Conservation (phyloP, 2,329 filamentous ascomycete genomes). For the Macrophomina pseudophaseolina region DNA sequence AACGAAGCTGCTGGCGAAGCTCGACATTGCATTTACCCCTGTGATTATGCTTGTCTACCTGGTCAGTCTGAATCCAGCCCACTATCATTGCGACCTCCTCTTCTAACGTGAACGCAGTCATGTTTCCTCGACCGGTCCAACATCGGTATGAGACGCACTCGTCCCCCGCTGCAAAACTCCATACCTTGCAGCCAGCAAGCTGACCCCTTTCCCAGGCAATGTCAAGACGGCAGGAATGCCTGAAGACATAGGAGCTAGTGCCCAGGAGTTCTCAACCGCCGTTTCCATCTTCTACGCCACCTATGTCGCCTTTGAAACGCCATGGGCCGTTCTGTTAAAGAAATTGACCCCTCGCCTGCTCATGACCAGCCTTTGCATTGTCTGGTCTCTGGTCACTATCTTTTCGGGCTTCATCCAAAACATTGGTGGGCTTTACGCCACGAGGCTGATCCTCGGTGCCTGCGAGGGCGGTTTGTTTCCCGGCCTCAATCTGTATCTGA, state of each 20-base stretch:
- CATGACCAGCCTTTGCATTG: conserved; percentile 47
- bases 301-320: conserved; percentile 57
- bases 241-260: conserved; percentile 49
- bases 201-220: conserved; percentile 45
- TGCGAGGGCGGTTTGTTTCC: conserved; percentile 43
- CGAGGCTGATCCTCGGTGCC: conserved; percentile 40
- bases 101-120: conserved; percentile 28
- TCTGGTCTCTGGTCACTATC: conserved; percentile 57
- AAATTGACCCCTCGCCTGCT: conserved; percentile 49
- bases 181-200: not conserved
- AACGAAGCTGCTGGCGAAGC: conserved; percentile 52
- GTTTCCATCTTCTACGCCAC: conserved; percentile 60
- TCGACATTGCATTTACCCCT: conserved; percentile 56
- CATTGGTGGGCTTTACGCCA: conserved; percentile 49
- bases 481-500: conserved; percentile 47
- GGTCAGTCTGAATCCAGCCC: conserved; percentile 26
- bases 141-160: conserved; percentile 46
- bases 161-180: not conserved
- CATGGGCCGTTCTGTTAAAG: conserved; percentile 55
- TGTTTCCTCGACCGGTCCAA: conserved; percentile 62
- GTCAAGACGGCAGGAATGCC: conserved; percentile 55
- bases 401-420: conserved; percentile 54
- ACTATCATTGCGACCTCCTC: not conserved
- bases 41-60: conserved; percentile 63
- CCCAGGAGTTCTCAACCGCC: conserved; percentile 52